A percentile compares a stretch with the other conserved stretches of the same genome.
Evolutionary conservation across 345 rosid genomes (phyloP).

Genomic region (Eucalyptus globulus): DNA sequence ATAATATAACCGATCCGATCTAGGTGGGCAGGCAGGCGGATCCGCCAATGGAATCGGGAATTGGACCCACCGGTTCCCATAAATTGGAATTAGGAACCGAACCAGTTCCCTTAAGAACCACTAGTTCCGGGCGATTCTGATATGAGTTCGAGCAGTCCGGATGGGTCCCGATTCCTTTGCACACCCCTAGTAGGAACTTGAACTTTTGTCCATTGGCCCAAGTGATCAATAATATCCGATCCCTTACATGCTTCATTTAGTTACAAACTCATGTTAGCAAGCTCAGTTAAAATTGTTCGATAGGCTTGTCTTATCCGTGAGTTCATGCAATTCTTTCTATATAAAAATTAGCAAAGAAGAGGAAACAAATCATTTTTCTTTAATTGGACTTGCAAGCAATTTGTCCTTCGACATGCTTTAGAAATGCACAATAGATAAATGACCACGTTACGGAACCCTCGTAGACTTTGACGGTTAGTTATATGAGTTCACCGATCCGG

Average conservation of each 20-base stretch:
- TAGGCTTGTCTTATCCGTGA: neutral
- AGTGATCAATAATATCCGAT: neutral
- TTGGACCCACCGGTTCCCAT: accelerated
- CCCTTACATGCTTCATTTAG: neutral
- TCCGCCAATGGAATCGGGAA: accelerated
- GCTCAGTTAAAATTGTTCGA: neutral
- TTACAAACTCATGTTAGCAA: neutral
- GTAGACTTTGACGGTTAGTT: neutral
- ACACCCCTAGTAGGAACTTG: neutral
- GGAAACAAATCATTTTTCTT: neutral
- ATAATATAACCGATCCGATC: accelerated
- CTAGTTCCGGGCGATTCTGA: accelerated
- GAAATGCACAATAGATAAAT: neutral
- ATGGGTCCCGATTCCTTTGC: too few species aligned
- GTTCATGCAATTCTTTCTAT: neutral
- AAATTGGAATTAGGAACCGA: too few species aligned
- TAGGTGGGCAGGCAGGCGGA: accelerated
- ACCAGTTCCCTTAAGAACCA: too few species aligned
- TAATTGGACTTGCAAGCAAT: neutral
- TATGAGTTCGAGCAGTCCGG: accelerated
- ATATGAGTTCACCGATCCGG: neutral
- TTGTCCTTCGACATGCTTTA: neutral
- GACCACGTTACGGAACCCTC: neutral
- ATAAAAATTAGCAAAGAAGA: neutral
- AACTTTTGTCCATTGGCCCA: neutral